Conservation (phyloP, 305 asterid genomes). For the Euphrasia arctica region DNA sequence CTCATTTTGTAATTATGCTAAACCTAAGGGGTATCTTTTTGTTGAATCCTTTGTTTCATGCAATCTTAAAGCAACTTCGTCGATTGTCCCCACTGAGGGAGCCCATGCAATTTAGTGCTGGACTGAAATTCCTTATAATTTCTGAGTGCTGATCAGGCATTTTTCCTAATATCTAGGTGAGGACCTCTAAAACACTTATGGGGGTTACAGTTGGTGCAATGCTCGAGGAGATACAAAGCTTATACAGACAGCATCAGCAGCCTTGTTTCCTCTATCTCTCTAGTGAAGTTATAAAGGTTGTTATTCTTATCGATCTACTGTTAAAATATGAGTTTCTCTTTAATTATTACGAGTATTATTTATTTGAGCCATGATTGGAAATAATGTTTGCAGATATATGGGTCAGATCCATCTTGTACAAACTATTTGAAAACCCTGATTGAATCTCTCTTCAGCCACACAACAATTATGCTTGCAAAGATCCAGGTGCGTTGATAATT, state of each 20-base stretch:
- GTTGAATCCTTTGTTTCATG: slow-evolving; percentile 1
- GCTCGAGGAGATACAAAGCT: slow-evolving; percentile 89
- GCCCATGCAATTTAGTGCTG: slow-evolving; percentile 7
- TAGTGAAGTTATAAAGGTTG: slow-evolving; percentile 97
- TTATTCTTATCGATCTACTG: slow-evolving; percentile 23
- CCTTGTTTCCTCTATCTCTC: slow-evolving; percentile 96
- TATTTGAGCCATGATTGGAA: slow-evolving; percentile 24
- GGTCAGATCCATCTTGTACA: slow-evolving; percentile 95
- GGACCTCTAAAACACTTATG: slow-evolving; percentile 91
- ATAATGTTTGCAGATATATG: slow-evolving; percentile 67
- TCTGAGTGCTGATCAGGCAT: slow-evolving; percentile 18
- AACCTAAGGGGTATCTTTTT: not conserved
- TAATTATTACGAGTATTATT: not conserved
- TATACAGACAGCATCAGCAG: slow-evolving; percentile 82
- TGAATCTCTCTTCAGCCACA: slow-evolving; percentile 88
- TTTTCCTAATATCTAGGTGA: slow-evolving; percentile 51
- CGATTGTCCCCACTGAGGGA: not conserved
- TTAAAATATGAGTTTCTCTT: not conserved
- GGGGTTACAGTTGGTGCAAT: slow-evolving; percentile 92
- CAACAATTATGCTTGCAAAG: slow-evolving; percentile 71
- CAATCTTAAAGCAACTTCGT: not conserved
- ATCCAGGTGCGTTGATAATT: slow-evolving; percentile 48
- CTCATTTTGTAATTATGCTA: not conserved
- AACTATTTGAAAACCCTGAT: slow-evolving; percentile 75
- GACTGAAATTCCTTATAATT: slow-evolving; percentile 14